These are phyloP conservation scores for Globisporangium splendens DNA, from an alignment of 352 stramenopile species.

Conservation along the genomic window DNA sequence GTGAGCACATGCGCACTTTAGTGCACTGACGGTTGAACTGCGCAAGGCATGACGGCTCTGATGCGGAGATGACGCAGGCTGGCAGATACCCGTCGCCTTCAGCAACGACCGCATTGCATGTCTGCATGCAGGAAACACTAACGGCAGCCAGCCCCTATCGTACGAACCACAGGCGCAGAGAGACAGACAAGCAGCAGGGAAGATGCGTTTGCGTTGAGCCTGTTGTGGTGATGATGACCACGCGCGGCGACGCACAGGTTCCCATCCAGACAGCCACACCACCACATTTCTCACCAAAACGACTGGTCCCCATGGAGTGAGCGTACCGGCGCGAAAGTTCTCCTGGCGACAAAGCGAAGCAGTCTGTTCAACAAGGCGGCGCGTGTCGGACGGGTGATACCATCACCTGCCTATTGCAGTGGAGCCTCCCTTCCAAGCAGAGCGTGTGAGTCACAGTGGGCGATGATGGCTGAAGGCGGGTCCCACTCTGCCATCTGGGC, in stretches of 20 bases:
- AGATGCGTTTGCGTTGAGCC: not conserved
- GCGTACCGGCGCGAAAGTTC: constrained; percentile 7
- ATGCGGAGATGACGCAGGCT: too few species aligned
- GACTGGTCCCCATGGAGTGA: constrained; percentile 2
- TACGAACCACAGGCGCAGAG: not conserved
- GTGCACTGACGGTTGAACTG: not conserved
- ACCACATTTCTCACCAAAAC: constrained; percentile 1
- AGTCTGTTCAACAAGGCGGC: not conserved
- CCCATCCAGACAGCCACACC: too few species aligned
- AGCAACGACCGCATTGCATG: too few species aligned
- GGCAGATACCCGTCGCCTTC: too few species aligned
- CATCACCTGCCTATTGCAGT: too few species aligned
- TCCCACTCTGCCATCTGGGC: not conserved
- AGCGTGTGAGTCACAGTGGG: too few species aligned
- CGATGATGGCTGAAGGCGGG: constrained; percentile 2
- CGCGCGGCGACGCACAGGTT: not conserved
- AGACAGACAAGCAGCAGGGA: not conserved
- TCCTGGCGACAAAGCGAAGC: not conserved
- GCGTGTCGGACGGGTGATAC: too few species aligned
- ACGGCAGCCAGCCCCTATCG: too few species aligned
- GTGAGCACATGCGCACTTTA: constrained; percentile 1
- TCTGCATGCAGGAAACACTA: too few species aligned
- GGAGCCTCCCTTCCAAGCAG: too few species aligned
- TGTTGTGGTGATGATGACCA: constrained; percentile 4
- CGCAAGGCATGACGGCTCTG: too few species aligned